Base-by-base conservation (phyloP, 306 rosid genomes). In the Castanopsis chinensis region DNA sequence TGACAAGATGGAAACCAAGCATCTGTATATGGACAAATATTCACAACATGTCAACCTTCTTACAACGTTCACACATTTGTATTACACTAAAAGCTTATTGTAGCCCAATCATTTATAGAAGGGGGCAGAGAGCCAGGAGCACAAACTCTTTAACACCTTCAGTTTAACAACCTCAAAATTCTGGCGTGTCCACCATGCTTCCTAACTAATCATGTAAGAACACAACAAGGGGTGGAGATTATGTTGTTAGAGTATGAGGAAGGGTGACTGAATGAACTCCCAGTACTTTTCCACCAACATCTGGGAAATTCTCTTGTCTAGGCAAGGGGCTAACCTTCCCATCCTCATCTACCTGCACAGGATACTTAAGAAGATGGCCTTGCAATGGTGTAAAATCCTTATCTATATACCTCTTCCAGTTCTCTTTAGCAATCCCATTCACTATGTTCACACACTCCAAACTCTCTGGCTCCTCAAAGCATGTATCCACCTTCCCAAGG, bases 321-420 rank as follows among this genome's bases (percentile, higher is more conserved):
- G 88, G 86, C 19, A 87, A 64, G 51, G 93, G 81, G 18, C 76
- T 68, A 13, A 94, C 69, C 76, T 76, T 85, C 57, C 98, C 98
- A 76, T 88, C 83, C 1, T 21, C 61, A 56, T 89, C 93, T 52
- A 94, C 87, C 45, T 35, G 61, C 69, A 94, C n/a, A n/a, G 98
- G 98, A 84, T 94, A 94, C 85, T 81, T 89, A 5, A 94, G 89
- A 73, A 94, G 87, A 82, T 92, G 97, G 49, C 98, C 98, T 72
- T 83, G 97, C 76, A 91, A 71, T 11, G 5, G 71, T 69, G 87
- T 69, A 81, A 91, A 87, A 3, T 85, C 86, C 32, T 87, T 90
- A 0, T 87, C 71, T 32, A 80, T 28, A 63, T 17, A 94, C 60
- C 52, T 77, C 63, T 33, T 78, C 98, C 98, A 90, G 75, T 94